Evolutionary conservation across 805 yeast species (phyloP), one percentile per base, ranked within the genome.

Genomic region (Yarrowia phangngaensis): DNA sequence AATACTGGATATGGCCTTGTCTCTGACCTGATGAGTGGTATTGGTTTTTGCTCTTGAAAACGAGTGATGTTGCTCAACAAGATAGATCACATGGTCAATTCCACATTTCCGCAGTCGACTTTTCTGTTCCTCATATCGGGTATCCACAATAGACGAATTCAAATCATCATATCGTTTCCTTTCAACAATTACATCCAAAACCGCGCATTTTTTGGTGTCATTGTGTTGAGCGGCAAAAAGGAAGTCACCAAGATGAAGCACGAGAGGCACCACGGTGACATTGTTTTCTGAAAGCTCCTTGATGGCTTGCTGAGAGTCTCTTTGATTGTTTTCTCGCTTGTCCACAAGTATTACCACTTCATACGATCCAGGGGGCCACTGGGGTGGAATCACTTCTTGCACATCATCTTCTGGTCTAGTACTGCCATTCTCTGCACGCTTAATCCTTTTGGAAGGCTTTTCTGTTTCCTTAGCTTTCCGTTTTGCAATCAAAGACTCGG

Each of bases 151-250:
- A 45, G 95, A 84, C 24, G 71, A 60, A 0, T 83, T 83, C 58
- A 92, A 72, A 70, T 92, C 99, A 60, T 86, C 95, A 33, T 89
- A 64, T 50, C 96, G 69, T 64, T 92, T 92, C 28, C 99, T 71
- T 67, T 92, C 99, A 35, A 90, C 74, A n/a, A 92, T 82, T 53
- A 78, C 80, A 61, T 90, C 84, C 13, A 92, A 65, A 0, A 85
- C 82, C 4, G 80, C 86, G 49, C 80, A 80, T 47, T 74, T 73
- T 1, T 74, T 72, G 0, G 84, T 74, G 0, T 52, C 56, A 46
- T 68, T 74, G 58, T 87, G 75, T 50, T 74, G 73, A 0, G 96
- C 98, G 3, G 88, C 71, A 98, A 97, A 92, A 8, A 83, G 54
- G 1, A 82, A 82, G 67, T 92, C 99, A 5, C 98, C 97, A 2